Base-by-base conservation (phyloP, 2,329 filamentous ascomycete genomes). In the Colletotrichum eremochloae region DNA sequence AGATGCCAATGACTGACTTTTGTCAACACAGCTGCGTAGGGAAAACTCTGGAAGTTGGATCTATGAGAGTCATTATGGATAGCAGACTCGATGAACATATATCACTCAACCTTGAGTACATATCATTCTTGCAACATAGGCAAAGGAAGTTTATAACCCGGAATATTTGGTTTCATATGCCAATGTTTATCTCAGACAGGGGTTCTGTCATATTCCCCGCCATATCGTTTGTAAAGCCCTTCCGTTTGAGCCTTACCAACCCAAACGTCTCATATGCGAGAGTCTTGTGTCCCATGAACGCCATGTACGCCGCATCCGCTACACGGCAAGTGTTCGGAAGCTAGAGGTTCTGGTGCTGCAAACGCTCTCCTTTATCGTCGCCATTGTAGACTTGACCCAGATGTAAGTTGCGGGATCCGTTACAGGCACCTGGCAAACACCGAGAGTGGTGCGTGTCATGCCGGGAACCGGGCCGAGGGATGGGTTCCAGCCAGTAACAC, bases 391-490 rank as follows among this genome's bases (percentile, higher is more conserved):
- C 2, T 29, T 38, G 15, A 48, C 9, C 9, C 3, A 15, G 8
- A 12, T 38, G 14, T 31, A 33, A 24, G 40, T 24, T 4, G 15
- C 18, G 20, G 46, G n/a, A 8, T 50, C 31, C 38, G 72, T 42
- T n/a, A 64, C 44, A 2, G 46, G 31, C 36, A 67, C 64, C 4
- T 73, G 72, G 65, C 81, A 83, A 15, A 69, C 56, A 3, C 82
- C 82, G 0, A 84, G 46, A 4, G 76, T 73, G 2, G 76, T 78
- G n/a, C 76, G 76, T 33, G 78, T 80, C 76, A 83, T 82, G 2
- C 82, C 83, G 4, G 82, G 82, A 18, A 82, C 63, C 6, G 79
- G 79, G 0, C 82, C 83, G 6, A 75, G 74, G 1, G 75, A 76
- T 24, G 76, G 69, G 61, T 84, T 78, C 70, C 78, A 82, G n/a